Percentiles rank a stretch among this genome's conserved stretches.
phyloP scores from a whole-genome alignment of 345 rosid species.

The Sisymbrium altissimum region DNA sequence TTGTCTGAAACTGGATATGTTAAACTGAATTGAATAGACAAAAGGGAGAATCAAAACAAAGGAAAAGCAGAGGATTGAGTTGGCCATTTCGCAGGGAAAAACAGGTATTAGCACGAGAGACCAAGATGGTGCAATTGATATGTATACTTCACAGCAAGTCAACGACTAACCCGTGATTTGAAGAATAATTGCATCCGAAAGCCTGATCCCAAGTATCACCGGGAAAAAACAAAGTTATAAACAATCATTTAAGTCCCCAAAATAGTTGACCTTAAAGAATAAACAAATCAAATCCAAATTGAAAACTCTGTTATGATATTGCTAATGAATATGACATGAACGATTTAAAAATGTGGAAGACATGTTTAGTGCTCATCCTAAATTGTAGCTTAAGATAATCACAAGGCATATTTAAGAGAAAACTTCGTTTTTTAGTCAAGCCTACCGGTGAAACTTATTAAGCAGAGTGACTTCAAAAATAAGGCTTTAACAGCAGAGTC shows the following conservation, averaged over 20 bases:
- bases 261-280: constrained; percentile 19
- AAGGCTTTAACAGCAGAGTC: background rate
- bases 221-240: background rate
- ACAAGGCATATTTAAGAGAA: background rate
- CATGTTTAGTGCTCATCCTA: constrained; percentile 3
- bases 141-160: constrained; percentile 17
- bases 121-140: background rate
- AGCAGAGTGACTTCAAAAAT: background rate
- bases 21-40: constrained; percentile 14
- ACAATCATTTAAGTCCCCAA: background rate
- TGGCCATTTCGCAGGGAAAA: constrained; percentile 2
- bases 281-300: constrained; percentile 7
- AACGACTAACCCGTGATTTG: constrained; percentile 4
- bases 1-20: constrained; percentile 4
- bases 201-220: background rate
- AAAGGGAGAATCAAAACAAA: constrained; percentile 19
- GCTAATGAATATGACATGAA: background rate
- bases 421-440: background rate
- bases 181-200: background rate
- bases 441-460: background rate
- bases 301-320: background rate
- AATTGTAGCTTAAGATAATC: background rate
- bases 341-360: constrained; percentile 20
- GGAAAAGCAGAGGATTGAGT: constrained; percentile 3
- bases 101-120: constrained; percentile 4